Evolutionary conservation across 1,284 basidiomycete species (phyloP).

Genomic region (Apiotrichum veenhuisii): DNA sequence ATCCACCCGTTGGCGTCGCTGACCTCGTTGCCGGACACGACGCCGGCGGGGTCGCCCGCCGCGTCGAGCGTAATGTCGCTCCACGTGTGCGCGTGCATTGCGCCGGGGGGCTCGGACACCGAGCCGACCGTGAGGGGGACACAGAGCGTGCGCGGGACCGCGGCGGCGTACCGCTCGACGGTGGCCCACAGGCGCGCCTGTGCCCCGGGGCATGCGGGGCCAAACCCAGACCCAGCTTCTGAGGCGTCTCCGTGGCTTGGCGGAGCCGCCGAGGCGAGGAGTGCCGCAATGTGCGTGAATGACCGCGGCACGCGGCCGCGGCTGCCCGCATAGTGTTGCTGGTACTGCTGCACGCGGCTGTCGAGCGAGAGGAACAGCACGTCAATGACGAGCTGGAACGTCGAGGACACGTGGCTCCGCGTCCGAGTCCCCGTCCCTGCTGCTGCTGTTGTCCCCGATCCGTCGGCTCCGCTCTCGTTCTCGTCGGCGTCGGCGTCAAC

Average conservation of each 20-base stretch:
- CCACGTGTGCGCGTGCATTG: constrained; percentile 36
- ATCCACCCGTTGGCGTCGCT: constrained; percentile 42
- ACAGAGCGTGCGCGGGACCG: constrained; percentile 41
- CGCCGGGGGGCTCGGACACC: constrained; percentile 49
- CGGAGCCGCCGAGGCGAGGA: too few relatives aligned
- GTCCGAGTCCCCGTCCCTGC: too few relatives aligned
- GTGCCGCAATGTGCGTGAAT: neutral
- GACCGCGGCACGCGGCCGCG: too few relatives aligned
- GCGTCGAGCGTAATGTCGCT: constrained; percentile 34
- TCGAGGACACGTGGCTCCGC: constrained; percentile 44
- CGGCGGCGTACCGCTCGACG: constrained; percentile 23
- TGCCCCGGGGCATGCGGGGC: neutral
- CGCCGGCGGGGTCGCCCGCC: constrained; percentile 8
- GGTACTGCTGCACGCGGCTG: too few relatives aligned
- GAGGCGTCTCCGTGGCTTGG: too few relatives aligned
- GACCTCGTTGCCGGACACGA: constrained; percentile 33
- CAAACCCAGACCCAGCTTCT: neutral
- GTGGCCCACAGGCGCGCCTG: neutral
- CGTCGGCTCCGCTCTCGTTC: neutral
- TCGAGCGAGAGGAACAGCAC: constrained; percentile 30
- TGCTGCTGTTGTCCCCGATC: constrained; percentile 7
- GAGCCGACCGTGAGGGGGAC: constrained; percentile 51
- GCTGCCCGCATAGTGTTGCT: too few relatives aligned
- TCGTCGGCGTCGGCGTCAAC: constrained; percentile 6
- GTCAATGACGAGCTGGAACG: constrained; percentile 42